Evolutionary conservation across 805 yeast genomes (phyloP).

Genomic region (Teunomyces pallodes): DNA sequence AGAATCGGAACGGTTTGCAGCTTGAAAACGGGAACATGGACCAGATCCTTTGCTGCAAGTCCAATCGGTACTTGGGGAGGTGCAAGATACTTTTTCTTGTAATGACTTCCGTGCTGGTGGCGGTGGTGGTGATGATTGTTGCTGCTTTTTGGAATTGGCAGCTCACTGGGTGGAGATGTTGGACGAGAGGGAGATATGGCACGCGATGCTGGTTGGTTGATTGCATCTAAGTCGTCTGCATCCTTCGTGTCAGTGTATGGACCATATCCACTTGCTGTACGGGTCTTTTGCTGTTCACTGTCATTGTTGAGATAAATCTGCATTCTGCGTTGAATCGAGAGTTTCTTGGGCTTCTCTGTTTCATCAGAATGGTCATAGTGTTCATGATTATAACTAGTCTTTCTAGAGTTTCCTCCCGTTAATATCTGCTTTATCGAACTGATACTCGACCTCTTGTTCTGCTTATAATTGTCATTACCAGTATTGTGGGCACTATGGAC

Average conservation of each 20-base stretch:
- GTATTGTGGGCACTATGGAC: constrained; percentile 12
- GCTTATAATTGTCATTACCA: constrained; percentile 11
- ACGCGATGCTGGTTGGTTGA: constrained; percentile 15
- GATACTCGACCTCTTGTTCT: constrained; percentile 26
- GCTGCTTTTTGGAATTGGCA: background rate
- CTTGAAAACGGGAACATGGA: background rate
- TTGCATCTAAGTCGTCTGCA: constrained; percentile 32
- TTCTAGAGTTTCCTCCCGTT: constrained; percentile 23
- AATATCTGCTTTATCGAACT: constrained; percentile 28
- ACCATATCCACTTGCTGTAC: constrained; percentile 82
- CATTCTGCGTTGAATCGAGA: constrained; percentile 55
- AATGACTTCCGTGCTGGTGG: background rate
- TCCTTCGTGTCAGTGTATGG: constrained; percentile 52
- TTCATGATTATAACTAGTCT: constrained; percentile 9
- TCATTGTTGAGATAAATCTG: constrained; percentile 44
- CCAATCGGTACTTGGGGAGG: constrained; percentile 40
- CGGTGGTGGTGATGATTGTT: background rate
- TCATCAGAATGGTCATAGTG: background rate
- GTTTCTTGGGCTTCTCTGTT: constrained; percentile 15
- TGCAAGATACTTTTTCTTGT: constrained; percentile 6
- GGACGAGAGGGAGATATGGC: background rate
- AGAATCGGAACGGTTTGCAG: background rate
- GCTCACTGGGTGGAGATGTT: constrained; percentile 4
- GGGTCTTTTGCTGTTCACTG: constrained; percentile 45
- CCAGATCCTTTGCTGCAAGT: constrained; percentile 19